Evolutionary conservation across 306 rosid species (phyloP), one percentile per base, ranked within the genome.

Genomic region (Cercis canadensis): DNA sequence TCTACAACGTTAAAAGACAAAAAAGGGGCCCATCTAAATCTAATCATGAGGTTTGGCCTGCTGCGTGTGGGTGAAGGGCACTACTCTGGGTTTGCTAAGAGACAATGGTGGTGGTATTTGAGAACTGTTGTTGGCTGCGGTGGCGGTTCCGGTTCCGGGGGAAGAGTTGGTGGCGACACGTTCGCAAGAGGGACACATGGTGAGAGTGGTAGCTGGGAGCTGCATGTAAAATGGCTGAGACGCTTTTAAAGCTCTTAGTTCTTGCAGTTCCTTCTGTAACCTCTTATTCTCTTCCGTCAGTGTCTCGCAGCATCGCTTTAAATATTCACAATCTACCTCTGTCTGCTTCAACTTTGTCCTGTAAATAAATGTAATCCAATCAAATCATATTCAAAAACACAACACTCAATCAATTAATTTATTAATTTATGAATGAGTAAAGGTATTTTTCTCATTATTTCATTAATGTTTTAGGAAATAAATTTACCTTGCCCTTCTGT

Each of bases 311-410:
- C 97, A 89, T 62, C 92, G 82, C 87, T 90, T 95, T 51, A 95
- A 82, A 71, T 95, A 89, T 75, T 95, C 97, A 45, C 97, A 95
- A 75, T 95, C 99, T 13, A 91, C 99, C 45, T 95, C 99, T 36
- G 99, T 95, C 75, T 95, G 99, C 83, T 95, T 95, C 90, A 91
- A 66, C 87, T 95, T 95, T 5, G 99, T 95, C 90, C 99, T 95
- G 73, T 13, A 24, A 24, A 24, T 24, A 24, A 24, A 24, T 24
- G 29, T 24, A 24, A 24, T 24, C 29, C 29, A 0, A 58, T 21
- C 33, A 37, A 32, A 8, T 18, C 9, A 3, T 13, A 57, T 70
- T 57, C 29, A 29, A 24, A 24, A 24, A 24, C n/a, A n/a, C n/a
- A n/a, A n/a, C n/a, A n/a, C n/a, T n/a, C n/a, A n/a, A n/a, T n/a